A percentile compares a stretch with the other conserved stretches of the same genome.
Conservation (phyloP, 2,329 filamentous ascomycete species). For the Helminthosporium solani region DNA sequence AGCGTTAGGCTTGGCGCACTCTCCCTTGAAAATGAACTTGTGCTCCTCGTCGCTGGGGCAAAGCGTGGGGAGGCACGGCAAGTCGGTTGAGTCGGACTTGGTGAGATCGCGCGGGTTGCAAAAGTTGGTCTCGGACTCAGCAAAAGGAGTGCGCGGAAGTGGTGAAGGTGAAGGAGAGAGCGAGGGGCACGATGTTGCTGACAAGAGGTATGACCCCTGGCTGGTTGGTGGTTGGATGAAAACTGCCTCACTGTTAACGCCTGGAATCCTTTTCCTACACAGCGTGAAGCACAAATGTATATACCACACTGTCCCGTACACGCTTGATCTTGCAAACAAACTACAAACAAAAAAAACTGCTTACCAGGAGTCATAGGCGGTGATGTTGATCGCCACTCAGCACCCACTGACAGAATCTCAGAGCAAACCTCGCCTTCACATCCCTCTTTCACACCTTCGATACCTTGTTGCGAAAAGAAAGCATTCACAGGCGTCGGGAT, state of each 20-base stretch:
- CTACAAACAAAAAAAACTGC: conserved; percentile 32
- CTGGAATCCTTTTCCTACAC: neutral
- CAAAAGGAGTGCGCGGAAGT: conserved; percentile 66
- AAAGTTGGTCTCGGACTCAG: conserved; percentile 76
- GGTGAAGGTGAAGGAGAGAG: conserved; percentile 85
- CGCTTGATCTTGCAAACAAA: neutral
- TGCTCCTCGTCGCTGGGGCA: conserved; percentile 64
- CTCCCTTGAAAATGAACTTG: conserved; percentile 53
- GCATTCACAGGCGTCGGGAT: conserved; percentile 81
- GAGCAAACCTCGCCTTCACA: conserved; percentile 69
- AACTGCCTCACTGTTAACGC: conserved; percentile 49
- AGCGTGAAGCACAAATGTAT: neutral
- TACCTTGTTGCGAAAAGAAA: conserved; percentile 58
- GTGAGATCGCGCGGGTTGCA: conserved; percentile 91
- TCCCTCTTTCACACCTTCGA: conserved; percentile 52
- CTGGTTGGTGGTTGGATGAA: conserved; percentile 68
- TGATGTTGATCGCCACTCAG: conserved; percentile 76
- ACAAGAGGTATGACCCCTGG: conserved; percentile 68
- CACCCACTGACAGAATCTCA: conserved; percentile 70
- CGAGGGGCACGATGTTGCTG: conserved; percentile 74
- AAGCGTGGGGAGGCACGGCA: conserved; percentile 64
- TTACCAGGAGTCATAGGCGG: conserved; percentile 90
- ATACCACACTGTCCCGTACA: no score
- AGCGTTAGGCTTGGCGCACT: conserved; percentile 39
- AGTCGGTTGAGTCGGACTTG: conserved; percentile 64